Percentiles rank a stretch among this genome's conserved stretches.
Evolutionary conservation across 306 rosid genomes (phyloP).

Genomic region (Fragaria ananassa): DNA sequence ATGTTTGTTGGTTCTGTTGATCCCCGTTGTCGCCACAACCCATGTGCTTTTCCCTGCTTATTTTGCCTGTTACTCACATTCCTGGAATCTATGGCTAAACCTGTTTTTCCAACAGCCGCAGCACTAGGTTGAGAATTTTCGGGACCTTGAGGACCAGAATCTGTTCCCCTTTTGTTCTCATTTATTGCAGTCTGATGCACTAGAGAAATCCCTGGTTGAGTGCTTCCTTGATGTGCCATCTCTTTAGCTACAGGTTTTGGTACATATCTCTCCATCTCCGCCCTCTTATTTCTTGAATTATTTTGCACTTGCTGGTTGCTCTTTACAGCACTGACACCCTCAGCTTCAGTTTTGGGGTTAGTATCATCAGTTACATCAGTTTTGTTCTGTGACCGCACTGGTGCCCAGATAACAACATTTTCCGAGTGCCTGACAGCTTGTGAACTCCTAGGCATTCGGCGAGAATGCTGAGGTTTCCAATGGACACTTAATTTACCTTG

Average conservation of each 20-base stretch:
- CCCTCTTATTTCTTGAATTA: constrained; percentile 71
- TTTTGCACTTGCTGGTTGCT: constrained; percentile 58
- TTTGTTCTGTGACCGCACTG: constrained; percentile 70
- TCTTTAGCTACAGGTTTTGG: constrained; percentile 98
- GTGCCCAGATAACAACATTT: constrained; percentile 90
- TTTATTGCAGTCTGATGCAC: constrained; percentile 38
- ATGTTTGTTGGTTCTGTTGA: constrained; percentile 35
- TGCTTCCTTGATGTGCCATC: constrained; percentile 82
- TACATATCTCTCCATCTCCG: constrained; percentile 89
- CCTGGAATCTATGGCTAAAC: constrained; percentile 49
- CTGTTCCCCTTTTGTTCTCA: constrained; percentile 40
- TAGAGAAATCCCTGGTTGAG: constrained; percentile 40
- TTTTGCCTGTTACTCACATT: constrained; percentile 52
- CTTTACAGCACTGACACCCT: constrained; percentile 44
- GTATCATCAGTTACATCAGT: constrained; percentile 52
- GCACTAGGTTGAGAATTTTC: constrained; percentile 37
- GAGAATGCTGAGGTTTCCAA: constrained; percentile 74
- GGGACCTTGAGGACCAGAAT: constrained; percentile 38
- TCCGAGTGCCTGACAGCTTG: constrained; percentile 58
- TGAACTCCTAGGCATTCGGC: constrained; percentile 57
- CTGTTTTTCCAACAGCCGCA: constrained; percentile 38
- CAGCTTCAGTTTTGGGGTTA: constrained; percentile 45
- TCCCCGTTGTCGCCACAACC: constrained; percentile 73
- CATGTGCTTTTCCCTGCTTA: constrained; percentile 64
- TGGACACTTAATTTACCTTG: constrained; percentile 56